Conservation (phyloP, 257 asterid species). For the Primulina eburnea region DNA sequence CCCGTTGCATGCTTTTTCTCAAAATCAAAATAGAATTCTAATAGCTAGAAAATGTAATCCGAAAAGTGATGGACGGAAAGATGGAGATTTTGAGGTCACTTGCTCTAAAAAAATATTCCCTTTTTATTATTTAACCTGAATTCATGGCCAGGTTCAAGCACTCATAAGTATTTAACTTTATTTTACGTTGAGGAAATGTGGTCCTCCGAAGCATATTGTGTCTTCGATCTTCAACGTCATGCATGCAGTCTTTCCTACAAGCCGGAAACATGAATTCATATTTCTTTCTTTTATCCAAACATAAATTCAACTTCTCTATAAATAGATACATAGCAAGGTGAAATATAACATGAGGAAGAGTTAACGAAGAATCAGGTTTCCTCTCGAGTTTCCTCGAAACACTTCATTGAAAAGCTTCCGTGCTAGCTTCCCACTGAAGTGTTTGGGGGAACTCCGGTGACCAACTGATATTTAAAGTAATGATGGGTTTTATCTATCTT, state of each 20-base stretch:
- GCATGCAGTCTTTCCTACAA: neutral
- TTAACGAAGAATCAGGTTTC: constrained; percentile 30
- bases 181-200: neutral
- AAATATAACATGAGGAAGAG: constrained; percentile 5
- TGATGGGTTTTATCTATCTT: neutral
- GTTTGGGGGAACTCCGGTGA: constrained; percentile 75
- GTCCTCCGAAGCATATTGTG: neutral
- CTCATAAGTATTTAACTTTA: neutral
- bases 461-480: constrained; percentile 24
- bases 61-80: neutral
- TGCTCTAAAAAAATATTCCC: constrained; percentile 2
- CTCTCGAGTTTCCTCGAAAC: constrained; percentile 46
- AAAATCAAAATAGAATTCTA: neutral
- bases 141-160: constrained; percentile 21
- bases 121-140: neutral
- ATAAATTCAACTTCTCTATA: neutral
- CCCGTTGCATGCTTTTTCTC: neutral
- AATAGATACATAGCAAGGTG: constrained; percentile 5
- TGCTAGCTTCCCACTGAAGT: constrained; percentile 40
- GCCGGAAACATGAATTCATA: no score
- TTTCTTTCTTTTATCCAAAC: constrained; percentile 9
- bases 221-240: neutral
- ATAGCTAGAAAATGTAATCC: neutral
- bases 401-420: constrained; percentile 34
- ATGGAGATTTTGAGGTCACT: neutral